Base-by-base conservation (phyloP, 2,329 filamentous ascomycete genomes). In the Colletotrichum australisinense region DNA sequence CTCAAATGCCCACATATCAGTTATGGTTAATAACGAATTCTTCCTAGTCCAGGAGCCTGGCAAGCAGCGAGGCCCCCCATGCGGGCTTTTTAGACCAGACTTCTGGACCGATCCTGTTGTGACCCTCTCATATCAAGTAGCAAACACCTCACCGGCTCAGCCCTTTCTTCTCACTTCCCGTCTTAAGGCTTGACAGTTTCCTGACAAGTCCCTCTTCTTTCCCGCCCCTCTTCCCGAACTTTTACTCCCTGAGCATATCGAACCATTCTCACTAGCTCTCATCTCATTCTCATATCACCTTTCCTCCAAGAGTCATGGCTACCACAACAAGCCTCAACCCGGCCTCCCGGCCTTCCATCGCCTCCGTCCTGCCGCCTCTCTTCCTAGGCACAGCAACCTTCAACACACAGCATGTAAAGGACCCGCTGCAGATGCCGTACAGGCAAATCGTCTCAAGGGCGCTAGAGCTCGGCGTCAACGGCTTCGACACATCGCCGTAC, bases 351-450 rank as follows among this genome's bases (percentile, higher is more conserved):
- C 67, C 71, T 22, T 55, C 46, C 60, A n/a, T 73, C 60, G 24
- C 67, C 14, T 52, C 67, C 9, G 86, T 93, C 68, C 89, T 97
- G 66, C 94, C 95, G 3, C 94, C 95, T 9, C 89, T 97, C 57
- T 89, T 97, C 80, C 91, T 96, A 78, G 95, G 95, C 76, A 95
- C 94, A n/a, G 95, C 93, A 28, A 96, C 94, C 49, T 97, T 97
- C 89, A 97, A 97, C 86, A 88, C 90, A 76, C 95, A 96, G 80
- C 95, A 95, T 83, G 93, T 95, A 78, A 82, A 67, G 53, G 72
- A 74, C 55, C 72, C 72, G 4, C 69, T 68, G 28, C 63, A 71
- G 72, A 72, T 74, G 72, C 72, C 72, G 14, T 72, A 72, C 59
- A 56, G 72, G 32, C 63, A 74, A 53, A 72, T 74, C 19, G 63